A percentile compares a stretch with the other conserved stretches of the same genome.
Evolutionary conservation across 495 filamentous ascomycete genomes (phyloP).

Genomic region (Lasiosphaeria ovina): DNA sequence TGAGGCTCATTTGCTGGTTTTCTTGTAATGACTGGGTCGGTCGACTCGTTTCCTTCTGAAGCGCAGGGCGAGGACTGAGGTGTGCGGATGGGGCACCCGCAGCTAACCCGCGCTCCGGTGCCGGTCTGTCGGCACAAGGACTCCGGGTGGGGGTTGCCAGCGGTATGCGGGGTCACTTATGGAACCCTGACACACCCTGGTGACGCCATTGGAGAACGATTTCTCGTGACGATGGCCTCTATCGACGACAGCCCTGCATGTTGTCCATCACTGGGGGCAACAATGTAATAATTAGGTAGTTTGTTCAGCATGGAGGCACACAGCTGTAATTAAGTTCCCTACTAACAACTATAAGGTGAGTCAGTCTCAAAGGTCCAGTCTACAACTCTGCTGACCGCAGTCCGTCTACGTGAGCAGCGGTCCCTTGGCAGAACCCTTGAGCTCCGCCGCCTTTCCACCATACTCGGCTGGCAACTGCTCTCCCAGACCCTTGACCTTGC

Average conservation of each 20-base stretch:
- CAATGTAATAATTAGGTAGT: too few species aligned
- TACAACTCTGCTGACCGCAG: neutral
- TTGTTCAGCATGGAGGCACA: too few species aligned
- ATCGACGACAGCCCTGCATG: too few species aligned
- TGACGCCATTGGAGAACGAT: constrained; percentile 12
- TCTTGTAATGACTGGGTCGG: neutral
- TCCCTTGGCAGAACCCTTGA: constrained; percentile 39
- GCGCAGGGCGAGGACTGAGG: too few species aligned
- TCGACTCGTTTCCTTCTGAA: neutral
- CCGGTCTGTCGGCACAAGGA: neutral
- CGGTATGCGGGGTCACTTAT: constrained; percentile 3
- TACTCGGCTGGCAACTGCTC: constrained; percentile 66
- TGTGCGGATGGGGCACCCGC: neutral
- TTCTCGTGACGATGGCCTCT: neutral
- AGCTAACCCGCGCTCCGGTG: neutral
- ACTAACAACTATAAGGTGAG: too few species aligned
- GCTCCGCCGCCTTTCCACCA: constrained; percentile 62
- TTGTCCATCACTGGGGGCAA: too few species aligned
- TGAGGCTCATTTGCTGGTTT: constrained; percentile 12
- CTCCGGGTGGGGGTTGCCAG: neutral
- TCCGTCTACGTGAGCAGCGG: constrained; percentile 21
- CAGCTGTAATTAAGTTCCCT: too few species aligned
- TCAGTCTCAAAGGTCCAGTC: too few species aligned
- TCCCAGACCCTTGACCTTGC: constrained; percentile 48
- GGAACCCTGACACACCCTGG: neutral